These are phyloP conservation scores for Endoconidiophora laricicola DNA, from an alignment of 2,329 filamentous ascomycete species.

Conservation along the genomic window DNA sequence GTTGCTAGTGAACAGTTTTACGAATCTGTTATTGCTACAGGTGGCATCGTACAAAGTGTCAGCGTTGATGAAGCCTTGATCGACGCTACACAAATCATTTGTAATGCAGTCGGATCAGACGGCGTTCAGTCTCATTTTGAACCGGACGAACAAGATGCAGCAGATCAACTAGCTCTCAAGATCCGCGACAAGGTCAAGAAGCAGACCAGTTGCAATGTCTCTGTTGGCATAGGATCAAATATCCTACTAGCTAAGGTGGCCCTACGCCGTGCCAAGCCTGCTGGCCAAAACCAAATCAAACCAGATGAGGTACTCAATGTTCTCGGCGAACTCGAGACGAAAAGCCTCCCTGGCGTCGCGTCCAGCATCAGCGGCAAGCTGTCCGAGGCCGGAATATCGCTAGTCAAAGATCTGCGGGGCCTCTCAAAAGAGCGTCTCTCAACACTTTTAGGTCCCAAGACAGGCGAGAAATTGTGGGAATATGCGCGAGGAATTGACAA, in stretches of 20 bases:
- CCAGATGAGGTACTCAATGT: conserved; percentile 64
- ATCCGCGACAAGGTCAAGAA: conserved; percentile 55
- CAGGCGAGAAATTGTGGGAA: conserved; percentile 76
- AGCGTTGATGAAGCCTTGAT: conserved; percentile 91
- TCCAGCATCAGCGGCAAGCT: conserved; percentile 76
- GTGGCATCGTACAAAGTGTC: conserved; percentile 81
- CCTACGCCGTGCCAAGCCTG: conserved; percentile 80
- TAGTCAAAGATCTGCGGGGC: conserved; percentile 68
- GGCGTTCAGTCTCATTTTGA: conserved; percentile 23
- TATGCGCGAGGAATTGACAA: conserved; percentile 80
- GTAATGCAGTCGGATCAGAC: conserved; percentile 47
- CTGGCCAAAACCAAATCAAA: conserved; percentile 77
- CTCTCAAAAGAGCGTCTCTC: conserved; percentile 60
- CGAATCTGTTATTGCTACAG: conserved; percentile 59
- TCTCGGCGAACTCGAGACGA: conserved; percentile 60
- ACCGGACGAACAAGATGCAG: conserved; percentile 49
- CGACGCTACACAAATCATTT: conserved; percentile 59
- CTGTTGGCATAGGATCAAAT: conserved; percentile 80
- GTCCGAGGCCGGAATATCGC: conserved; percentile 67
- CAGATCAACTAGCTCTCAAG: conserved; percentile 44
- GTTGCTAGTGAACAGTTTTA: conserved; percentile 82
- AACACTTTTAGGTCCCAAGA: conserved; percentile 71
- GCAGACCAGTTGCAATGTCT: conserved; percentile 72
- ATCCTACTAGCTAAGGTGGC: conserved; percentile 86
- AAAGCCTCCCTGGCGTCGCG: conserved; percentile 80